These are phyloP conservation scores for Scytalidium sp. DNA, from an alignment of 2,329 filamentous ascomycete genomes.

Conservation along the genomic window DNA sequence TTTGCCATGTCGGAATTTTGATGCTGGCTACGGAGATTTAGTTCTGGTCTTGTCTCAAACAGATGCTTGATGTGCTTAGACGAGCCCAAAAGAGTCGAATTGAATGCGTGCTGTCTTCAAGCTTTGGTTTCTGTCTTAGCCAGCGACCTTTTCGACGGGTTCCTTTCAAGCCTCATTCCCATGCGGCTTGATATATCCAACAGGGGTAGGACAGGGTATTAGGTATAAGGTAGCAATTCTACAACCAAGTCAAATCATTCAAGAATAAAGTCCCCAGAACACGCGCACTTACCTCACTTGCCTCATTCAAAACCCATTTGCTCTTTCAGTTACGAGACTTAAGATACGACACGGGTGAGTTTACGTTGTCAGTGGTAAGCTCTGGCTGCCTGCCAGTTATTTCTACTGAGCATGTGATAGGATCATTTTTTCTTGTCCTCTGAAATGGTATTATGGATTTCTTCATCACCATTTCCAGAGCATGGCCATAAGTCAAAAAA, in stretches of 20 bases:
- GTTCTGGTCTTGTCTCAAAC: conserved; percentile 4
- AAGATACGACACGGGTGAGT: conserved; percentile 17
- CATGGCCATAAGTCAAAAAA: no score
- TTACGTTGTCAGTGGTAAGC: background rate
- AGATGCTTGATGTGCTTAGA: background rate
- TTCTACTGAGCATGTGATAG: no score
- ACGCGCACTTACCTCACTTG: conserved; percentile 25
- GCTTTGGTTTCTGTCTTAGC: conserved; percentile 26
- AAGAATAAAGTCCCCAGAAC: conserved; percentile 7
- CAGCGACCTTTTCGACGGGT: conserved; percentile 27
- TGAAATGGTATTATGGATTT: background rate
- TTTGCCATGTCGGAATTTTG: conserved; percentile 11
- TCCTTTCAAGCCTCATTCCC: conserved; percentile 27
- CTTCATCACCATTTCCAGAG: background rate
- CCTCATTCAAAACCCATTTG: conserved; percentile 28
- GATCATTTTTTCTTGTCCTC: no score
- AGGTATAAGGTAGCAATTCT: background rate
- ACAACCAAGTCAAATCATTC: background rate
- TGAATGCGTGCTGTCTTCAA: conserved; percentile 11
- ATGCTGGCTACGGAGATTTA: conserved; percentile 12
- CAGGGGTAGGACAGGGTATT: conserved; percentile 16
- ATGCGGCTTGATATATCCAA: conserved; percentile 26
- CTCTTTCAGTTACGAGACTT: conserved; percentile 29
- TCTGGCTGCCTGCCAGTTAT: no score
- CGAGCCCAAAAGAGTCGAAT: background rate